These are phyloP conservation scores for Tylopilus plumbeoviolaceoides DNA, from an alignment of 768 basidiomycete species.

Conservation along the genomic window DNA sequence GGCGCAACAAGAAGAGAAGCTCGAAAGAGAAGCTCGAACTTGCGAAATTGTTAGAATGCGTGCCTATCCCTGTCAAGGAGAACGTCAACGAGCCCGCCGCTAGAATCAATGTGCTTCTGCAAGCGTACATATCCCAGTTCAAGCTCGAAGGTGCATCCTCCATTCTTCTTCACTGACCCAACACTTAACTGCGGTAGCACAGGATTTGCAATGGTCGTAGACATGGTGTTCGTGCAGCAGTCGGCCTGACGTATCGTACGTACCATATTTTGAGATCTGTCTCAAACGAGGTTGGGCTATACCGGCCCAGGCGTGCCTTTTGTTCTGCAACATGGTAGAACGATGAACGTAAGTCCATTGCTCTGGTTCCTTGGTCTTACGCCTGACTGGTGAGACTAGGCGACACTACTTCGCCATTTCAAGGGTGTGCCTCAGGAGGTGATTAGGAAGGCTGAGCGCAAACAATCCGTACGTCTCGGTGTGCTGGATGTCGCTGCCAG, in stretches of 20 bases:
- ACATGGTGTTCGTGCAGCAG: constrained; percentile 97
- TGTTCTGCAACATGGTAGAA: constrained; percentile 96
- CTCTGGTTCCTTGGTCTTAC: not conserved
- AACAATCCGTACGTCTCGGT: constrained; percentile 77
- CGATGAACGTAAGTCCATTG: constrained; percentile 59
- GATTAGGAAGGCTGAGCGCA: constrained; percentile 87
- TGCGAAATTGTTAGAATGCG: constrained; percentile 1
- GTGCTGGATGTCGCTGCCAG: not conserved
- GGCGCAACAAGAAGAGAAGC: constrained; percentile 68
- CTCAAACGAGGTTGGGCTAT: constrained; percentile 90
- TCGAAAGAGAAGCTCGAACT: constrained; percentile 37
- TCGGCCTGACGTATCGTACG: constrained; percentile 68
- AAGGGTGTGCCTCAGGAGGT: constrained; percentile 85
- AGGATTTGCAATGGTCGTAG: constrained; percentile 4
- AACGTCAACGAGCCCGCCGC: constrained; percentile 93
- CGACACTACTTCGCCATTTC: constrained; percentile 97
- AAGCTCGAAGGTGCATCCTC: not conserved
- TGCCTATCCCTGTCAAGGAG: constrained; percentile 90
- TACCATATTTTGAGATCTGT: constrained; percentile 5
- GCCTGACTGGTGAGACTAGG: constrained; percentile 77
- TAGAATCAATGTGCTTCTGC: constrained; percentile 78
- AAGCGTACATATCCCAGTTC: constrained; percentile 5
- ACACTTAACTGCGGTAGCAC: not conserved
- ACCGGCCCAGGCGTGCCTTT: constrained; percentile 85
- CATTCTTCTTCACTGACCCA: not conserved